phyloP scores from a whole-genome alignment of 768 basidiomycete species.

The Jaapia argillacea region DNA sequence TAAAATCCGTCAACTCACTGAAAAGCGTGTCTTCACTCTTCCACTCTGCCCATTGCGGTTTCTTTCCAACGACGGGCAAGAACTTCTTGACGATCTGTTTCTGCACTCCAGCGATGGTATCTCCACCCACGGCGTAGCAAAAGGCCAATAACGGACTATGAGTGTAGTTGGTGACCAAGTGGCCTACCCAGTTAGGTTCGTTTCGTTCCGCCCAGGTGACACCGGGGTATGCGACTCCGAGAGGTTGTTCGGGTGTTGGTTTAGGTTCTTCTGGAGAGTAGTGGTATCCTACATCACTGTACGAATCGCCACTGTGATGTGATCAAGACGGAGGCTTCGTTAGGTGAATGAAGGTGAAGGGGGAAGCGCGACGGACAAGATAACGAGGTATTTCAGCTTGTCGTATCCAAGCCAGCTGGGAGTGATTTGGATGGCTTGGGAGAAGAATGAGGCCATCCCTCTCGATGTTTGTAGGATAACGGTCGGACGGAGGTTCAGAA shows the following conservation, averaged over 20 bases:
- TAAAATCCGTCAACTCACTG: conserved; percentile 7
- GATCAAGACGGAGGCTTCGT: neutral
- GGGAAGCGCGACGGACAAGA: conserved; percentile 32
- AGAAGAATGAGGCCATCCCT: too few species aligned
- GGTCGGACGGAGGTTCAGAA: too few species aligned
- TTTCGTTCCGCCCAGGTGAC: conserved; percentile 34
- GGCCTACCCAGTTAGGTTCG: conserved; percentile 54
- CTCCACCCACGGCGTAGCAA: conserved; percentile 48
- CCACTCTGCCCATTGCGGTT: conserved; percentile 18
- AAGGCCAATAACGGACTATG: conserved; percentile 35
- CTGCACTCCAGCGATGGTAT: conserved; percentile 29
- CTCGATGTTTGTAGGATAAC: too few species aligned
- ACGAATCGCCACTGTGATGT: conserved; percentile 49
- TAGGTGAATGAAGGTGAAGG: neutral
- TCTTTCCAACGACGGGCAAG: conserved; percentile 18
- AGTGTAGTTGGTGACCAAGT: conserved; percentile 32
- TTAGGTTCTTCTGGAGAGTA: conserved; percentile 3
- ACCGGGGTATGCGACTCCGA: conserved; percentile 42
- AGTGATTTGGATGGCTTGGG: neutral
- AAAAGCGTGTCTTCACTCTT: conserved; percentile 15
- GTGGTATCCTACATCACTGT: conserved; percentile 29
- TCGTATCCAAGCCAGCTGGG: conserved; percentile 33
- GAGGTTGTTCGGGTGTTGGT: conserved; percentile 29
- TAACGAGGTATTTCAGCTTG: conserved; percentile 31
- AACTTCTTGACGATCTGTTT: conserved; percentile 31